Base-by-base conservation (phyloP, 73 alveolate species). In the Effrenium voratum region DNA sequence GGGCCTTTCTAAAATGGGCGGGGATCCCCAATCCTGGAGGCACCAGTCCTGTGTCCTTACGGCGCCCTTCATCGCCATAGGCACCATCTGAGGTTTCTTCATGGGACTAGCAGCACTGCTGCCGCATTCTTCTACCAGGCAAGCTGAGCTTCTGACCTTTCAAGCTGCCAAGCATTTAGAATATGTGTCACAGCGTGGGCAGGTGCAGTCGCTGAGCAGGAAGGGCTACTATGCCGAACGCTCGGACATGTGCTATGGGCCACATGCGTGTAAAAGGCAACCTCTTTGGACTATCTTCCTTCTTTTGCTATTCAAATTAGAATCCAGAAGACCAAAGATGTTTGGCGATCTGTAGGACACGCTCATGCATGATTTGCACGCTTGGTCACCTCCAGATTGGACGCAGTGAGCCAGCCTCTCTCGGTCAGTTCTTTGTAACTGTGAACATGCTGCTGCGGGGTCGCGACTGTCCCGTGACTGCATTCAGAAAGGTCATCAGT, bases 101-200 rank as follows among this genome's bases (percentile, higher is more conserved):
- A 91, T 60, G 98, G 98, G n/a, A 91, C 98, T n/a, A 91, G 98
- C 81, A 75, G 98, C 28, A 91, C 98, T 3, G 98, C 98, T 49
- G 98, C 98, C 10, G 98, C 98, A 28, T 91, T 91, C 75, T 91
- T 91, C 81, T 91, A 91, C 70, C 98, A 91, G 91, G 98, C 26
- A 68, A 44, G 60, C 45, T 26, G 26, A 15, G 44, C 5, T n/a
- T 68, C 6, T 16, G 45, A 3, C 8, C 8, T 16, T 52, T 52
- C 34, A 32, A 5, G 52, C 57, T 83, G 43, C 24, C 13, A 24
- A 5, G 6, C 13, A 19, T 6, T 5, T 68, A 8, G 55, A 16
- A 10, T 13, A 26, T 57, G 36, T 30, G 36, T 19, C 19, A 3
- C 45, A 38, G 32, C n/a, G 10, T 13, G 0, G 8, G 43, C 32